Evolutionary conservation across 352 stramenopile genomes (phyloP), one percentile per base, ranked within the genome.

Genomic region (Phytophthora aleatoria): DNA sequence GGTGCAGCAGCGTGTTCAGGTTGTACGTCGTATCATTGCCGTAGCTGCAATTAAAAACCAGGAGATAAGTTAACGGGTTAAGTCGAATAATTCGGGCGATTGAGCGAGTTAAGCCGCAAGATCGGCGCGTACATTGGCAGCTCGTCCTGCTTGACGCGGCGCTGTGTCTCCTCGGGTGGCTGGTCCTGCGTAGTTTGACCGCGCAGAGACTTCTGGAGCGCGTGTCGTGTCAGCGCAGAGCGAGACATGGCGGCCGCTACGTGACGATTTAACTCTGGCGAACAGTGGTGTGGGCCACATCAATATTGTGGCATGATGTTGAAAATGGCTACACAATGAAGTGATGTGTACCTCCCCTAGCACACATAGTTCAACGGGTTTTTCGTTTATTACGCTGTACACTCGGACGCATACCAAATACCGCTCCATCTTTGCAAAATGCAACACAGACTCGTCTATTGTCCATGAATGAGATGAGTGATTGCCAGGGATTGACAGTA

Each of bases 1-100:
- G 86, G 51, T 98, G 84, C 39, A 99, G 79, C 65, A 99, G 83
- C 38, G 89, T 96, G 81, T 99, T 98, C 12, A 99, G 76, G 62
- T 99, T 98, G 78, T 98, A 99, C 59, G 90, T 98, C 48, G 79
- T 86, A 50, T 90, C 69, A 67, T 95, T 97, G 44, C 92, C 92
- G 53, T 93, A 82, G 50, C 86, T 94, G 50, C 5, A 50, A 20
- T 20, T 20, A 20, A 20, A 16, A 55, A 31, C 15, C 12, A 51
- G 26, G 2, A 24, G 39, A 62, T 15, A 55, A 28, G 33, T 10
- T 6, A 13, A 13, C 33, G 33, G 33, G 5, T 38, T 3, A 38
- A 38, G 12, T 38, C 7, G 10, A 38, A 38, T 3, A 13, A 12
- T 9, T 38, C 33, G 1, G 57, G 10, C 16, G 48, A 27, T 31